A percentile compares a stretch with the other conserved stretches of the same genome.
Conservation (phyloP, 2,329 filamentous ascomycete genomes). For the Hysterium pulicare region DNA sequence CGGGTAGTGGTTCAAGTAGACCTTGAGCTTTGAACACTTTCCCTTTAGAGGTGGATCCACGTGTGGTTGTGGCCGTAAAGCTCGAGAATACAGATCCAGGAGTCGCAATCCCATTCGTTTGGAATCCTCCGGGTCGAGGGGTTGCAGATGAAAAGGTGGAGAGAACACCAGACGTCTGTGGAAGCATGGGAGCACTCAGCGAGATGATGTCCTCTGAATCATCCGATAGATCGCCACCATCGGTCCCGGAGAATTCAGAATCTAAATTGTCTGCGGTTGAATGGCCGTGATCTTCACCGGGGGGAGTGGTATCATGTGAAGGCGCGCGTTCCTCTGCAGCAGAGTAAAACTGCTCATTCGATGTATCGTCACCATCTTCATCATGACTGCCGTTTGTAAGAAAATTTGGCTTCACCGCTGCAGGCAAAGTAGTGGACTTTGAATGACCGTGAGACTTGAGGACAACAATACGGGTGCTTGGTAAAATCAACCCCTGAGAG, state of each 20-base stretch:
- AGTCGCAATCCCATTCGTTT: constrained; percentile 71
- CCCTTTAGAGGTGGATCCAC: constrained; percentile 64
- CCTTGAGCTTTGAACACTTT: constrained; percentile 83
- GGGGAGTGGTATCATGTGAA: constrained; percentile 38
- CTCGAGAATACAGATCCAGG: constrained; percentile 87
- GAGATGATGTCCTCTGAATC: constrained; percentile 95
- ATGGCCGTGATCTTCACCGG: constrained; percentile 34
- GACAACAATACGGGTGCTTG: constrained; percentile 79
- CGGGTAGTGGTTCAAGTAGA: constrained; percentile 67
- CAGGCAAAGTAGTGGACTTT: constrained; percentile 48
- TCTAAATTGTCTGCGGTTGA: constrained; percentile 45
- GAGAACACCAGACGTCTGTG: constrained; percentile 73
- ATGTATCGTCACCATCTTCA: constrained; percentile 74
- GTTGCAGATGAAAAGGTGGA: constrained; percentile 79
- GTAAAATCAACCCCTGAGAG: constrained; percentile 74
- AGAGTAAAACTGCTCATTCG: constrained; percentile 89
- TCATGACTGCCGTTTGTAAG: constrained; percentile 59
- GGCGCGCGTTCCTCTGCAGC: constrained; percentile 69
- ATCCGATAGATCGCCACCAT: constrained; percentile 79
- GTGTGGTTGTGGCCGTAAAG: constrained; percentile 79
- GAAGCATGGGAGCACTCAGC: constrained; percentile 72
- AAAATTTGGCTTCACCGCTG: constrained; percentile 43
- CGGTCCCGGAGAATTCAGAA: constrained; percentile 59
- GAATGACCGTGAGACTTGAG: constrained; percentile 56
- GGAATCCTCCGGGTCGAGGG: constrained; percentile 68